Evolutionary conservation across 139 green algal species (phyloP).

Genomic region (Chlamydomonas urium): DNA sequence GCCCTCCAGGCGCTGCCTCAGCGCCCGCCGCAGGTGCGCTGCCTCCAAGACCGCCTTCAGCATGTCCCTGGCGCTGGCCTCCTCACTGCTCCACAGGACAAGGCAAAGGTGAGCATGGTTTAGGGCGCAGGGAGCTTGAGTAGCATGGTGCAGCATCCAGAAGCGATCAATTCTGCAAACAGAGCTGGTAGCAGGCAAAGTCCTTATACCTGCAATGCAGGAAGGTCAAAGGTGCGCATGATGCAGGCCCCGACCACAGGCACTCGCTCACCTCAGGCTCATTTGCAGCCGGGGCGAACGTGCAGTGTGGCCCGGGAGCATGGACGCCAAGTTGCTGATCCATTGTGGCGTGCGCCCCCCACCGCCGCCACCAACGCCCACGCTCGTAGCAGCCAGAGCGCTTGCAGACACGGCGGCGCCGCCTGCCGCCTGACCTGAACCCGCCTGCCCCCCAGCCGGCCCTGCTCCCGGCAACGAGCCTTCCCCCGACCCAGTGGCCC

Average conservation of each 20-base stretch:
- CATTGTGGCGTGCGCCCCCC: not conserved
- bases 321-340: no score
- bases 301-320: no score
- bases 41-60: conserved; percentile 58
- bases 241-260: not conserved
- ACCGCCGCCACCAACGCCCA: no score
- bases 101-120: not conserved
- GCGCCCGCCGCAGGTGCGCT: conserved; percentile 42
- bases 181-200: conserved; percentile 1
- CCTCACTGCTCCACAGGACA: conserved; percentile 20
- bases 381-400: not conserved
- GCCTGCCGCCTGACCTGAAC: not conserved
- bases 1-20: not conserved
- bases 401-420: not conserved
- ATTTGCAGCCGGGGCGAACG: not conserved
- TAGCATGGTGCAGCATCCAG: not conserved
- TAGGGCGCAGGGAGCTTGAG: not conserved
- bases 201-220: not conserved
- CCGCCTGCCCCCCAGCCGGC: not conserved
- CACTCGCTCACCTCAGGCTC: not conserved
- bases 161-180: not conserved
- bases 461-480: not conserved
- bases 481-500: not conserved
- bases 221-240: not conserved
- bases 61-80: conserved; percentile 41